phyloP scores from a whole-genome alignment of 768 basidiomycete genomes.

The Mycena amicta region DNA sequence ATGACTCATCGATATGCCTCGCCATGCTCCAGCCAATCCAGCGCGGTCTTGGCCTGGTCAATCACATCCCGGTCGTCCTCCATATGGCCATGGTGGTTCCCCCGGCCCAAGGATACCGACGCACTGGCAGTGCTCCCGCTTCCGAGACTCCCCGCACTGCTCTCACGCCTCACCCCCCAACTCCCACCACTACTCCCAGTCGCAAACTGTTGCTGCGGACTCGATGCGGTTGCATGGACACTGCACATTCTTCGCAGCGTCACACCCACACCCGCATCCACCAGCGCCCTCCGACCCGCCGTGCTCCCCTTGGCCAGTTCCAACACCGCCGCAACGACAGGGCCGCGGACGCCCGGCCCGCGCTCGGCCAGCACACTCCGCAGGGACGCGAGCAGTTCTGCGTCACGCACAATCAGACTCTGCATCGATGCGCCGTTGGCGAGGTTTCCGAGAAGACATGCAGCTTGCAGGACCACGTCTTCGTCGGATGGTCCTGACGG shows the following conservation, averaged over 20 bases:
- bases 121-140: constrained; percentile 8
- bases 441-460: constrained; percentile 68
- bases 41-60: constrained; percentile 54
- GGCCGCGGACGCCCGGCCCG: constrained; percentile 58
- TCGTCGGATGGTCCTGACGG: no score
- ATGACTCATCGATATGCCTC: constrained; percentile 27
- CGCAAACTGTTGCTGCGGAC: no score
- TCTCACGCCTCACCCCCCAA: constrained; percentile 22
- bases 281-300: constrained; percentile 29
- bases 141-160: constrained; percentile 17
- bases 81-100: constrained; percentile 35
- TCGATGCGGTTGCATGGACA: constrained; percentile 32
- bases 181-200: constrained; percentile 26
- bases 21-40: constrained; percentile 52
- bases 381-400: constrained; percentile 54
- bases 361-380: constrained; percentile 62
- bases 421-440: constrained; percentile 55
- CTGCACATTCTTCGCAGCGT: constrained; percentile 44
- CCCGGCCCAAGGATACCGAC: constrained; percentile 25
- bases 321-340: constrained; percentile 61
- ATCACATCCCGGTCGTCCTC: constrained; percentile 67
- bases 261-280: constrained; percentile 42
- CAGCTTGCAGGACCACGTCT: constrained; percentile 37
- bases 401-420: constrained; percentile 48
- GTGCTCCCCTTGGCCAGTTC: constrained; percentile 53